phyloP scores from a whole-genome alignment of 495 filamentous ascomycete genomes.

The Penicillium parvum region DNA sequence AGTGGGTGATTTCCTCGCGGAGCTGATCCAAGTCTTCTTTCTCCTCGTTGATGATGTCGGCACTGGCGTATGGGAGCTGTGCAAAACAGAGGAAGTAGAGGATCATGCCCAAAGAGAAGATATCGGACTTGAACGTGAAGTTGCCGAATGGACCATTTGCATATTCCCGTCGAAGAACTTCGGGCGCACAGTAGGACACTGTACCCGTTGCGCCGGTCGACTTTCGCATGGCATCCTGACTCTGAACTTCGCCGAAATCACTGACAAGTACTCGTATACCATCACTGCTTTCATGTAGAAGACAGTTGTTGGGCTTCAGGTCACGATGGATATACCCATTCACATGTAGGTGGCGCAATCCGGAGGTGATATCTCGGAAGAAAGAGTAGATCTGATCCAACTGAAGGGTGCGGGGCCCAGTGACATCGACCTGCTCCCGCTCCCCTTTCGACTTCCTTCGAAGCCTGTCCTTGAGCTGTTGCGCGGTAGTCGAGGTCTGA shows the following conservation, averaged over 20 bases:
- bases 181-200: conserved; percentile 95
- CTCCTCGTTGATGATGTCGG: conserved; percentile 83
- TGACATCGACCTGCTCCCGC: conserved; percentile 46
- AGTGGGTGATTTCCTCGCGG: conserved; percentile 78
- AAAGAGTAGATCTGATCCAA: conserved; percentile 96
- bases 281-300: conserved; percentile 71
- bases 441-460: conserved; percentile 69
- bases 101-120: conserved; percentile 97
- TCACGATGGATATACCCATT: conserved; percentile 96
- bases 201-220: conserved; percentile 94
- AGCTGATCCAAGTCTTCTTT: conserved; percentile 84
- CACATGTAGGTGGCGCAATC: conserved; percentile 83
- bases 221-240: conserved; percentile 68
- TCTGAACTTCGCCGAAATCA: conserved; percentile 94
- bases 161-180: conserved; percentile 70
- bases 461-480: conserved; percentile 82
- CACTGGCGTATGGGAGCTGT: conserved; percentile 76
- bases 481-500: conserved; percentile 58
- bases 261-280: conserved; percentile 80
- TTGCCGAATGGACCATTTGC: conserved; percentile 73
- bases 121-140: conserved; percentile 92
- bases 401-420: conserved; percentile 59
- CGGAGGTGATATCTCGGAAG: conserved; percentile 92
- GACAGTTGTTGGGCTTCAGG: conserved; percentile 91
- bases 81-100: conserved; percentile 97